phyloP scores from a whole-genome alignment of 768 basidiomycete genomes.

The Suillus luteus region DNA sequence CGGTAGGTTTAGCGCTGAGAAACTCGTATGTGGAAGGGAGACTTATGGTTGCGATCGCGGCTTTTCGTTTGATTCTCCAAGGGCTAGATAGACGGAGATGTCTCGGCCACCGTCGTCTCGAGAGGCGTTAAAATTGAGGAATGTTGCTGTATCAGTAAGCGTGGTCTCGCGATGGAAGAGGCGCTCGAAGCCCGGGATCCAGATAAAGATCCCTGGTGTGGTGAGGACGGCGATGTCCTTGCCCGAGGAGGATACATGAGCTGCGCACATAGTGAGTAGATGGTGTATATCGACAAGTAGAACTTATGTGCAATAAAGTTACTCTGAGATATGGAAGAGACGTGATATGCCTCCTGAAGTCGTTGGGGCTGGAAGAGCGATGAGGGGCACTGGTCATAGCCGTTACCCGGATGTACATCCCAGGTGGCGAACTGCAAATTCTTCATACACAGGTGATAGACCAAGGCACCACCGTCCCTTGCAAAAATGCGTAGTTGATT shows the following conservation, averaged over 20 bases:
- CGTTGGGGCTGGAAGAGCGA: conserved; percentile 25
- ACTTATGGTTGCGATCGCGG: conserved; percentile 52
- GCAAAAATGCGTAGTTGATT: conserved; percentile 54
- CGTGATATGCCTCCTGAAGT: conserved; percentile 18
- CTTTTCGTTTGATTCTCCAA: conserved; percentile 40
- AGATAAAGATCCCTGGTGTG: conserved; percentile 27
- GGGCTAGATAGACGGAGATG: conserved; percentile 50
- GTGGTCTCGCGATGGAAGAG: conserved; percentile 37
- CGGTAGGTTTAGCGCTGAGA: background rate
- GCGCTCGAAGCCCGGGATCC: conserved; percentile 30
- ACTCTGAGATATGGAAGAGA: conserved; percentile 5
- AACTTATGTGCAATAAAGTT: conserved; percentile 33
- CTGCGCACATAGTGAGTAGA: conserved; percentile 17
- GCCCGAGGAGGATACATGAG: conserved; percentile 54
- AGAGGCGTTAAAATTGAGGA: conserved; percentile 27
- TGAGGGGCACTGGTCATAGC: conserved; percentile 9
- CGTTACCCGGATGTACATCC: conserved; percentile 29
- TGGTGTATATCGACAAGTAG: background rate
- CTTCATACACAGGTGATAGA: conserved; percentile 46
- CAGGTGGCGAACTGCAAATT: conserved; percentile 37
- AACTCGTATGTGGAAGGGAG: background rate
- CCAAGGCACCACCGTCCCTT: conserved; percentile 44
- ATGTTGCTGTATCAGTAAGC: conserved; percentile 38
- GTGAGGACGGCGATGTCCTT: conserved; percentile 34
- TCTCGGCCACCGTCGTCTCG: conserved; percentile 10